phyloP scores from a whole-genome alignment of 2,329 filamentous ascomycete genomes.

The Ophiostoma ips region DNA sequence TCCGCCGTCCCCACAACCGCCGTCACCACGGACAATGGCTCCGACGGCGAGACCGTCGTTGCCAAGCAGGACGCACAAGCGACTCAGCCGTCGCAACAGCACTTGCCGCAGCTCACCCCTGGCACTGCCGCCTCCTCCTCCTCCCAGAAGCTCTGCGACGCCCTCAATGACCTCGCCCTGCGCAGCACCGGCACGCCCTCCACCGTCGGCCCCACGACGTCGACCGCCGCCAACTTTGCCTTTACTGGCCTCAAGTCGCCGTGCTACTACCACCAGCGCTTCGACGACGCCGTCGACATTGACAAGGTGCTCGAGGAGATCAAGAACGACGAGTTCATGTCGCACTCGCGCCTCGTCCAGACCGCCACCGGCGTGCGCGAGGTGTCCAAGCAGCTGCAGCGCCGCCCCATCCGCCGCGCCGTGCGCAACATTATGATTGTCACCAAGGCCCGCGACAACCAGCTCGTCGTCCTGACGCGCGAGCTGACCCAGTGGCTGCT shows the following conservation, averaged over 20 bases:
- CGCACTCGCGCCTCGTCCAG: constrained; percentile 85
- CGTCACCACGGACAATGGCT: neutral
- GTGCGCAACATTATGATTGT: constrained; percentile 96
- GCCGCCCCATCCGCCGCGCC: constrained; percentile 79
- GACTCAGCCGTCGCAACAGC: neutral
- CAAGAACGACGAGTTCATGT: constrained; percentile 74
- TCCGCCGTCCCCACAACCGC: constrained; percentile 19
- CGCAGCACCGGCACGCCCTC: constrained; percentile 25
- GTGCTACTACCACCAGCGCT: constrained; percentile 95
- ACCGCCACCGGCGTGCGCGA: constrained; percentile 91
- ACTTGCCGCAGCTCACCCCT: neutral
- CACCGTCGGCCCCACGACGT: constrained; percentile 16
- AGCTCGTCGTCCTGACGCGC: constrained; percentile 74
- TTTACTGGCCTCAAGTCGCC: constrained; percentile 71
- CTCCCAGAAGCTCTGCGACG: constrained; percentile 50
- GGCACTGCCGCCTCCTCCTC: constrained; percentile 25
- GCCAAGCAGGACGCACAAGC: neutral
- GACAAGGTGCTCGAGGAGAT: constrained; percentile 93
- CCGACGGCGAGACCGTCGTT: neutral
- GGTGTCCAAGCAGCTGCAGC: constrained; percentile 87
- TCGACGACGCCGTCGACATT: constrained; percentile 91
- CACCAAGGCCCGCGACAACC: constrained; percentile 92
- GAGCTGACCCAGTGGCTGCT: constrained; percentile 83
- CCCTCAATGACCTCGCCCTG: constrained; percentile 38
- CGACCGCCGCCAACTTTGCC: constrained; percentile 18